Evolutionary conservation across 2,329 filamentous ascomycete species (phyloP).

Genomic region (Pseudocercospora macadamiae): DNA sequence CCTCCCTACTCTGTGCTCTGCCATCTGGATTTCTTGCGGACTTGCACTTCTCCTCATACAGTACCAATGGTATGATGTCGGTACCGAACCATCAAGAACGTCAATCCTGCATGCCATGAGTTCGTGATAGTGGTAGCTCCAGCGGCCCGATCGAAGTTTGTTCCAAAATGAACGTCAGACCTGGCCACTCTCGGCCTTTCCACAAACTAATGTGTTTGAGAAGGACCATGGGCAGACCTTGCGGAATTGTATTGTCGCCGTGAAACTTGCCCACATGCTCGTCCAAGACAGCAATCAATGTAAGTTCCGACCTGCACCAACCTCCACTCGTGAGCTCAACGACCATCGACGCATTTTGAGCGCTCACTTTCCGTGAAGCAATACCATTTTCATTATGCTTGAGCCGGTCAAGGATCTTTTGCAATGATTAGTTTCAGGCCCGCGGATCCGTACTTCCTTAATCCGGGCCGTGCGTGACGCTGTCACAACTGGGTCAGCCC

Average conservation of each 20-base stretch:
- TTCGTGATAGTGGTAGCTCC: background rate
- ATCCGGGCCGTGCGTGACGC: background rate
- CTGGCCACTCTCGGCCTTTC: conserved; percentile 1
- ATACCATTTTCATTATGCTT: background rate
- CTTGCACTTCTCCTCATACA: background rate
- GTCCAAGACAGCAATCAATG: background rate
- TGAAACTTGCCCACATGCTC: conserved; percentile 3
- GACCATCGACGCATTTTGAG: background rate
- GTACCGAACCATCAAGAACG: background rate
- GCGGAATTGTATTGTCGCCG: background rate
- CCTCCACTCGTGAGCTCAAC: background rate
- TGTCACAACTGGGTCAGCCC: background rate
- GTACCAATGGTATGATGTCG: background rate
- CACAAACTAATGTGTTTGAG: background rate
- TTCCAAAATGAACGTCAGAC: background rate
- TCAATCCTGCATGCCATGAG: background rate
- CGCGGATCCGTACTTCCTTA: background rate
- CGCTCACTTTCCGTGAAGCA: background rate
- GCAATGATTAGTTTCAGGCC: background rate
- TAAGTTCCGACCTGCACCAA: background rate
- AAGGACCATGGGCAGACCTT: background rate
- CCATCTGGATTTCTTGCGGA: background rate
- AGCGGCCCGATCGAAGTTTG: background rate
- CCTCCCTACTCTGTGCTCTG: background rate
- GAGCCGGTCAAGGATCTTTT: too few relatives aligned